Evolutionary conservation across 352 stramenopile genomes (phyloP), one percentile per base, ranked within the genome.

Genomic region (Elongisporangium undulatum): DNA sequence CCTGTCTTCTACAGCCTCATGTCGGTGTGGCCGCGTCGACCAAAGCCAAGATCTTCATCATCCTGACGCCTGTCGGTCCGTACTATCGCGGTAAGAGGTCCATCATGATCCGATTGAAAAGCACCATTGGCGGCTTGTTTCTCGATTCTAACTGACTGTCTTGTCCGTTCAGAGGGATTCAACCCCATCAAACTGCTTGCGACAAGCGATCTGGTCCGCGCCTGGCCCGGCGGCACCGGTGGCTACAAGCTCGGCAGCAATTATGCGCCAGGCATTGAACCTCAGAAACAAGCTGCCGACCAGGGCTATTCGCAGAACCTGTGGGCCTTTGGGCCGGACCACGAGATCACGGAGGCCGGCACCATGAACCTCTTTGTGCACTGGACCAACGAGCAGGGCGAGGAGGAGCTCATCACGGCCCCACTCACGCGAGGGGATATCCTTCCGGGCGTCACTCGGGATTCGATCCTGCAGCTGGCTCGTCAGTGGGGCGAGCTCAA

Each of bases 331-430:
- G 95, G 96, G 12, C 80, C 94, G 0, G 85, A 99, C 51, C 79
- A 98, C 61, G 74, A 91, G 22, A 86, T 95, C 55, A 95, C 85
- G 3, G 85, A 95, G 65, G 85, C 91, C 19, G 96, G 96, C 53
- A 96, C 96, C 3, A 99, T 99, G 97, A 99, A 99, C 79, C 79
- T 99, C 48, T 99, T 99, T 69, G 92, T 99, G 66, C 88, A 98
- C 67, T 94, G 94, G 78, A 81, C 84, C 53, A 98, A 98, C 65
- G 86, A 97, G 58, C 68, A 97, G 6, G 92, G 89, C 59, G 84
- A 92, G 61, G 85, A 94, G 63, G 96, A 99, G 68, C 79, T 99
- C 9, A 89, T 99, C 26, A 99, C 97, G 10, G 85, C 96, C 16
- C 94, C 97, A 19, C 86, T 99, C 21, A 78, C 87, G 21, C 78